Conservation (phyloP, 768 basidiomycete species). For the Candolleomyces eurysporus region DNA sequence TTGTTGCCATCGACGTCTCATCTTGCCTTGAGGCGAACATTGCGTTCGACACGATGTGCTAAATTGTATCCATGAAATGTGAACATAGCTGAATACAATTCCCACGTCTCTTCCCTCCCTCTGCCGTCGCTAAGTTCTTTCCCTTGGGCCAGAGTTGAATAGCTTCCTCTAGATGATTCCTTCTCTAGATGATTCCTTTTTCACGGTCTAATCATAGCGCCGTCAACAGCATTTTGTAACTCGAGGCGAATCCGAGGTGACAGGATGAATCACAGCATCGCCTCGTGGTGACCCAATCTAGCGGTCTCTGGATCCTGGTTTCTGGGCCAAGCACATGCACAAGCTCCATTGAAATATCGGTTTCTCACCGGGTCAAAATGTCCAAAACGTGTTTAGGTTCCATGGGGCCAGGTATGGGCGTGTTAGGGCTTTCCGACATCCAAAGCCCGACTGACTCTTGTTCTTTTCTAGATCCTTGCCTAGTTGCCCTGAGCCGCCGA, state of each 20-base stretch:
- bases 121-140: not conserved
- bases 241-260: too few species aligned
- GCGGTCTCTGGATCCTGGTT: not conserved
- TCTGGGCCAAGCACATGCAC: too few species aligned
- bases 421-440: not conserved
- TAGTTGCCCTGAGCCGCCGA: not conserved
- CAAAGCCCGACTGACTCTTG: not conserved
- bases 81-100: not conserved
- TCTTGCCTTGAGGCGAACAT: too few species aligned
- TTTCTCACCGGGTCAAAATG: constrained; percentile 1
- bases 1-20: too few species aligned
- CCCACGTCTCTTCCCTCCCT: not conserved
- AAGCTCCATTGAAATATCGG: not conserved
- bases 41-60: too few species aligned
- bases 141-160: too few species aligned
- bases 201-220: not conserved
- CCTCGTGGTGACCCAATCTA: constrained; percentile 4
- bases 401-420: not conserved
- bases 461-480: not conserved
- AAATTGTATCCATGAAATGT: not conserved
- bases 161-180: too few species aligned
- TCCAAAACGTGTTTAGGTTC: not conserved
- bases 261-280: not conserved
- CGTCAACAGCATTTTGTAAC: constrained; percentile 1
- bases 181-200: not conserved